A percentile compares a stretch with the other conserved stretches of the same genome.
phyloP scores from a whole-genome alignment of 2,329 filamentous ascomycete genomes.

The Emericellopsis atlantica region DNA sequence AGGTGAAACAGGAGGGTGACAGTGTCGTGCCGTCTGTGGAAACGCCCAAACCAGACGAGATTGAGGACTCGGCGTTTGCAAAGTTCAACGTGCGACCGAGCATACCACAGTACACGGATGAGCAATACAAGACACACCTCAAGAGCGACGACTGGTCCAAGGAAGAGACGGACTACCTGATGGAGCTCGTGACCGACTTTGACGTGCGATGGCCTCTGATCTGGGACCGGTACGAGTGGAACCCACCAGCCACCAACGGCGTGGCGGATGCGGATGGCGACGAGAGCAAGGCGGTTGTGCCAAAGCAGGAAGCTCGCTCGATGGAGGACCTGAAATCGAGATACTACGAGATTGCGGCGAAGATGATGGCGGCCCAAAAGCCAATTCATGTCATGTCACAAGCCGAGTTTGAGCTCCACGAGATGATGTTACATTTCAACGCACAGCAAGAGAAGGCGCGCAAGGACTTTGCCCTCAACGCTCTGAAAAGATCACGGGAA shows the following conservation, averaged over 20 bases:
- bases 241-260: constrained; percentile 28
- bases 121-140: constrained; percentile 70
- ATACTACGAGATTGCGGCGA: constrained; percentile 78
- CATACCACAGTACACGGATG: constrained; percentile 71
- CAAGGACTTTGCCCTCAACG: constrained; percentile 73
- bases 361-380: constrained; percentile 69
- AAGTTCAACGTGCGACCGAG: constrained; percentile 80
- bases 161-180: constrained; percentile 87
- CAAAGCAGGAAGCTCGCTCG: constrained; percentile 43
- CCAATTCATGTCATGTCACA: constrained; percentile 79
- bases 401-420: constrained; percentile 70
- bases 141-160: constrained; percentile 72
- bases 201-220: constrained; percentile 87
- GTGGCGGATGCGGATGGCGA: constrained; percentile 31
- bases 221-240: constrained; percentile 82
- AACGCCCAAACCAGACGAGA: constrained; percentile 16
- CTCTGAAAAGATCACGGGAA: constrained; percentile 68
- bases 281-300: constrained; percentile 39
- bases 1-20: constrained; percentile 11
- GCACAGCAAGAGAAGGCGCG: constrained; percentile 64
- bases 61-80: constrained; percentile 56
- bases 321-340: constrained; percentile 87
- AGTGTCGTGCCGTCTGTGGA: constrained; percentile 22
- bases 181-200: constrained; percentile 62
- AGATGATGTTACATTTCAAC: constrained; percentile 79